Percentiles rank a stretch among this genome's conserved stretches.
Conservation (phyloP, 305 asterid species). For the Solanum chacoense region DNA sequence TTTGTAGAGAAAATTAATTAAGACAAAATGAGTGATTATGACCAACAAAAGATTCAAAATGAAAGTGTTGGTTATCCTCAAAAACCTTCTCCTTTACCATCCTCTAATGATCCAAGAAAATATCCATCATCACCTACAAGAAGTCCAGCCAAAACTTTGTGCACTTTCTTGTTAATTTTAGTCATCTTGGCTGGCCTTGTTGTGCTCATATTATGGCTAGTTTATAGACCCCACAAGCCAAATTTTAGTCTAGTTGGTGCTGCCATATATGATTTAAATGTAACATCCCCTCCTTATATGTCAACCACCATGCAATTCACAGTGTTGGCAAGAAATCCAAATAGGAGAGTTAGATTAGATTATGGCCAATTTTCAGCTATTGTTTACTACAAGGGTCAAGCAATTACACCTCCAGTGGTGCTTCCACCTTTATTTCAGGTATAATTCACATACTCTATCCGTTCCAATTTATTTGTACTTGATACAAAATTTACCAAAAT, state of each 20-base stretch:
- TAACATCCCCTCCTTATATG: conserved; percentile 34
- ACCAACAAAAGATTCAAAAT: conserved; percentile 6
- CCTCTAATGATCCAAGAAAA: neutral
- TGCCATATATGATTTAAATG: conserved; percentile 39
- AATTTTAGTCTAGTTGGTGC: conserved; percentile 39
- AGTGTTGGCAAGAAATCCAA: conserved; percentile 44
- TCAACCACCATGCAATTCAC: conserved; percentile 53
- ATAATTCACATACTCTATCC: neutral
- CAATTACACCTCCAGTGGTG: conserved; percentile 32
- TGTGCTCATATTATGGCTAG: conserved; percentile 38
- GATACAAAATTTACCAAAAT: neutral
- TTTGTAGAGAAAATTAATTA: neutral
- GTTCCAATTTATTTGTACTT: neutral
- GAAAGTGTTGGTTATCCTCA: neutral
- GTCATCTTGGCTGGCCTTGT: conserved; percentile 30
- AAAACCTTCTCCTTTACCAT: neutral
- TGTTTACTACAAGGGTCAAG: conserved; percentile 36
- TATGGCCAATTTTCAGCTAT: conserved; percentile 46
- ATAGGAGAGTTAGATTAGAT: conserved; percentile 27
- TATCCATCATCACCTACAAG: neutral
- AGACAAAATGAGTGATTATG: conserved; percentile 9
- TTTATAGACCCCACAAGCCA: conserved; percentile 49
- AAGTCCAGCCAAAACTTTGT: conserved; percentile 5
- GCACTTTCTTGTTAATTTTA: conserved; percentile 12
- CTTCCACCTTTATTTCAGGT: conserved; percentile 41